These are phyloP conservation scores for Pseudocercospora macadamiae DNA, from an alignment of 2,329 filamentous ascomycete species.

Conservation along the genomic window DNA sequence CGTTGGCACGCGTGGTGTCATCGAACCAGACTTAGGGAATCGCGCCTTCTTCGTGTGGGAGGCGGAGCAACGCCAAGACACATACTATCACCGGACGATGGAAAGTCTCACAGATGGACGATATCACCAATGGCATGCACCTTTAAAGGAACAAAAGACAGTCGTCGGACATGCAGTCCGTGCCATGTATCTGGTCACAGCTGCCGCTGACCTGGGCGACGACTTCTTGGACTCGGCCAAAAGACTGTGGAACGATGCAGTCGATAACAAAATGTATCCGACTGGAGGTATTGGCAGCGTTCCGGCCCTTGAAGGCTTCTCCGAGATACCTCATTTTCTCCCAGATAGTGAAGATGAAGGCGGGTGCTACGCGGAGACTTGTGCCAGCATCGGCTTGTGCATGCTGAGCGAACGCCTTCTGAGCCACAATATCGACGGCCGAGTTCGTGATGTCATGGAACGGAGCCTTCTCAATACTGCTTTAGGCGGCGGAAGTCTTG, in stretches of 20 bases:
- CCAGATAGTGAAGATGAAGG: slow-evolving; percentile 8
- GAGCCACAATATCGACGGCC: not conserved
- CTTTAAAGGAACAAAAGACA: slow-evolving; percentile 5
- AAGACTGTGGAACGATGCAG: slow-evolving; percentile 9
- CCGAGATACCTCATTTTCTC: slow-evolving; percentile 6
- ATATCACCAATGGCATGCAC: slow-evolving; percentile 4
- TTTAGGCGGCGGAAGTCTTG: not conserved
- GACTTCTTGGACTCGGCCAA: not conserved
- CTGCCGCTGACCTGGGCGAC: slow-evolving; percentile 8
- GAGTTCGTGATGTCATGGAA: slow-evolving; percentile 9
- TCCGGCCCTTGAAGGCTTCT: slow-evolving; percentile 1
- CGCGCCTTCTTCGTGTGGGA: slow-evolving; percentile 10
- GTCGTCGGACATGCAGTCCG: slow-evolving; percentile 7
- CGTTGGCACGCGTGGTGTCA: slow-evolving; percentile 1
- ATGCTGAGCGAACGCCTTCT: slow-evolving; percentile 10
- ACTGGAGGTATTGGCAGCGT: slow-evolving; percentile 10
- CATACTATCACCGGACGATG: slow-evolving; percentile 1
- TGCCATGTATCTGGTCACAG: slow-evolving; percentile 13
- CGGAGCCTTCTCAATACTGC: slow-evolving; percentile 7
- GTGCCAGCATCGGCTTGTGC: slow-evolving; percentile 8
- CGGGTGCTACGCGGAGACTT: slow-evolving; percentile 11
- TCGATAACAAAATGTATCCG: slow-evolving; percentile 8
- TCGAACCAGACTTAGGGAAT: slow-evolving; percentile 8
- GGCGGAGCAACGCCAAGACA: slow-evolving; percentile 10
- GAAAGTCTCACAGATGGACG: slow-evolving; percentile 5